Base-by-base conservation (phyloP, 208 protist genomes). In the Trypanosoma scelopori region DNA sequence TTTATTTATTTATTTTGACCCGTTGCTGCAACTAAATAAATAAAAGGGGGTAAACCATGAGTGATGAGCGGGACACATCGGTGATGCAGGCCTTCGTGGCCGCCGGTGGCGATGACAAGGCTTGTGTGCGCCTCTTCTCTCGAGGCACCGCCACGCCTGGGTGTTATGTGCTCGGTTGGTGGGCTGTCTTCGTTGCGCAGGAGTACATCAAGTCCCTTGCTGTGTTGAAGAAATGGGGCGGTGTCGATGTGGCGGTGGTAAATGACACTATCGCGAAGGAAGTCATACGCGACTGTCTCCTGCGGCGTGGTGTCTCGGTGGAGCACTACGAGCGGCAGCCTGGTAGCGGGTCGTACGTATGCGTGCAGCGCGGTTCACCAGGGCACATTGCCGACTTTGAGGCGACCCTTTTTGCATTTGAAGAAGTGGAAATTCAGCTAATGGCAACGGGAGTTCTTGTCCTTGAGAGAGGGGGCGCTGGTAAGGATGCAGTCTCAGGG, bases 301-400 rank as follows among this genome's bases (percentile, higher is more conserved):
- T 96, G 43, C 91, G 79, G 13, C 82, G 79, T 25, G 84, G 87
- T 6, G 87, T 74, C 25, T 79, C 74, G 12, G 91, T 96, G 7
- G 84, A 94, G 76, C 82, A 79, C 70, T 92, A 94, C 68, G 91
- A 96, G 32, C 74, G 81, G 0, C 66, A 43, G 16, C 6, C 72
- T 5, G 72, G 81, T 13, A 39, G 46, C 7, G 80, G 79, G 11
- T 28, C 73, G 12, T 96, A 91, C 59, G 69, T 69, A 18, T 91
- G 87, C 47, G 80, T 89, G n/a, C 91, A 93, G 76, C 87, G 84
- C 43, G 91, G 85, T 28, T 90, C 91, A 12, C 91, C 91, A 0
- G 91, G 91, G 25, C 88, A 96, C 65, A 92, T 93, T 63, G 58
- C 86, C 16, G 91, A 94, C 79, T 96, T 96, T 73, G 91, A 96